Base-by-base conservation (phyloP, 768 basidiomycete species). In the Trametes elegans region DNA sequence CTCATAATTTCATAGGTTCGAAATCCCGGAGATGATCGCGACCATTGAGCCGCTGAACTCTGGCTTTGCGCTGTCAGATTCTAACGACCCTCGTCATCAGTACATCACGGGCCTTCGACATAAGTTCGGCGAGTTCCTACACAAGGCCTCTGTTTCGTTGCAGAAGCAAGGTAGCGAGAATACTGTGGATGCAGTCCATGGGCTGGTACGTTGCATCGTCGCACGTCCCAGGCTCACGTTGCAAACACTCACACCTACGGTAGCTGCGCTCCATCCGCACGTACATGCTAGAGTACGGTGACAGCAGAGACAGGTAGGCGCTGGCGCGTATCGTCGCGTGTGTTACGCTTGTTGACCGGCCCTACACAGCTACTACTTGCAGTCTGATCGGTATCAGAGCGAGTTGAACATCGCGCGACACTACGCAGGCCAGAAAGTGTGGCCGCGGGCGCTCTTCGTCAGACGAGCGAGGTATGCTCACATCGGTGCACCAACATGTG, bases 11-110 rank as follows among this genome's bases (percentile, higher is more conserved):
- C 8, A 1, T 50, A 90, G 89, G 35, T 75, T 85, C 59, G 88
- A 88, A 61, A 81, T 87, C 23, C 82, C 85, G 1, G 90, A 91
- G 65, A 88, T 91, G 81, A 84, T 92, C 57, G 82, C 82, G 8
- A 74, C 81, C 23, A 70, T 85, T 2, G 76, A 82, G 21, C 78
- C 85, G 9, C 67, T 90, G 53, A 78, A 75, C 40, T 79, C 86
- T 35, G 85, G 86, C 1, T 87, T 91, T 62, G 79, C 82, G 16
- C 73, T 94, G 16, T 77, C 76, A 11, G 82, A 93, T 64, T 74
- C 81, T 8, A 62, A 71, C 2, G 89, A 93, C 66, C 80, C 80
- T 3, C 78, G 83, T 29, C 83, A 87, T 65, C 74, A 79, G 56
- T 87, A 83, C 59, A 79, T 91, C 16, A 68, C 73, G 5, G 60